phyloP scores from a whole-genome alignment of 169 alveolate genomes.

The Sarcocystis neurona region DNA sequence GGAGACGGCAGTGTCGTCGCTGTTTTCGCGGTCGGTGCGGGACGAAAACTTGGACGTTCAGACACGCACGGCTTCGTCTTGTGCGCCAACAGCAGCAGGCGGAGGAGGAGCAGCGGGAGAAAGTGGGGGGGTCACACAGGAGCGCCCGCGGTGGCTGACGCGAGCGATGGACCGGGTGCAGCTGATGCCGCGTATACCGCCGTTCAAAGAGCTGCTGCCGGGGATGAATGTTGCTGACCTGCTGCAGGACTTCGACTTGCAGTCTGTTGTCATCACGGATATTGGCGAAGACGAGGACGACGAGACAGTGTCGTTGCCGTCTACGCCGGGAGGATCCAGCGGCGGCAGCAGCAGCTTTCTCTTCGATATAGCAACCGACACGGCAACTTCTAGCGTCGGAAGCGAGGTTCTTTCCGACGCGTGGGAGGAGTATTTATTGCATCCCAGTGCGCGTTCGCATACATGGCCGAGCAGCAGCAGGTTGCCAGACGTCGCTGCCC shows the following conservation, averaged over 20 bases:
- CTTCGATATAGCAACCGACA: background rate
- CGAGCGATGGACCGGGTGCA: background rate
- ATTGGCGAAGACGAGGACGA: no score
- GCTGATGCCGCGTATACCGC: constrained; percentile 15
- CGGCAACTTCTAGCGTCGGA: no score
- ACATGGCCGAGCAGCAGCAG: no score
- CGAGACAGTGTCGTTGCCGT: constrained; percentile 2
- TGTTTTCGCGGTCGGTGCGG: background rate
- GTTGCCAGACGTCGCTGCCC: no score
- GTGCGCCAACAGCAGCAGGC: no score
- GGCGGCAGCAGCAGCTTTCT: background rate
- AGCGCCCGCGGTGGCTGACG: constrained; percentile 29
- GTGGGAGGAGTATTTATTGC: no score
- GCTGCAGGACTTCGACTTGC: constrained; percentile 7
- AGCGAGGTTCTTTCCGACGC: no score
- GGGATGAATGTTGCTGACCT: background rate
- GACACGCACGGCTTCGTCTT: no score
- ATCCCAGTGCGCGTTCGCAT: no score
- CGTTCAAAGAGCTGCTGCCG: constrained; percentile 7
- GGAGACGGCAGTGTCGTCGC: constrained; percentile 16
- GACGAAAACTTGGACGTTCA: background rate
- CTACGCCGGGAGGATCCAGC: background rate
- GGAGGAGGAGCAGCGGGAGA: no score
- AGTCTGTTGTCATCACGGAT: no score
- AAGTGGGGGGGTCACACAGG: no score